Conservation (phyloP, 805 yeast species). For the Yamadazyma sp. region DNA sequence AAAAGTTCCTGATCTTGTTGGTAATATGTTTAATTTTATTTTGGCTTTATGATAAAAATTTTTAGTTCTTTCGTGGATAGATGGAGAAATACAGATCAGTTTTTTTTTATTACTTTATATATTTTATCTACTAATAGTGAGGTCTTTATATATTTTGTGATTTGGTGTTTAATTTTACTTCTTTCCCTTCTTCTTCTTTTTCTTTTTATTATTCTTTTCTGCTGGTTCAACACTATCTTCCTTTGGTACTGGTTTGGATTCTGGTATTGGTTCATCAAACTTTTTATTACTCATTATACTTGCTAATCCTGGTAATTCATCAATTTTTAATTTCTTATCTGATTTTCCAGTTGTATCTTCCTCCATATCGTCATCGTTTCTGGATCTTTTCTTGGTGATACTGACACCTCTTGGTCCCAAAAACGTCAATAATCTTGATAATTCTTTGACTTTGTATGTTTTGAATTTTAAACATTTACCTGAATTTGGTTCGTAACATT, state of each 20-base stretch:
- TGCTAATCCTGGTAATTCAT: conserved; percentile 29
- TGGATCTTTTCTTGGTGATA: conserved; percentile 9
- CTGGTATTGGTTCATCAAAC: conserved; percentile 20
- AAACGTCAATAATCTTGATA: conserved; percentile 67
- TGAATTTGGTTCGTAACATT: conserved; percentile 60
- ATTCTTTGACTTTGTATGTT: conserved; percentile 66
- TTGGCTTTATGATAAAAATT: too few relatives aligned
- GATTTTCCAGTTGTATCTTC: conserved; percentile 8
- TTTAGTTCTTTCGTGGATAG: too few relatives aligned
- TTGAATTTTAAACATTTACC: conserved; percentile 59
- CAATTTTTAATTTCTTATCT: background rate
- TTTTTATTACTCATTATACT: conserved; percentile 39
- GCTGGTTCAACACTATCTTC: conserved; percentile 8
- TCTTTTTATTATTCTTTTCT: conserved; percentile 17
- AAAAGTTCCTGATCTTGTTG: too few relatives aligned
- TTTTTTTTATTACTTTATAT: too few relatives aligned
- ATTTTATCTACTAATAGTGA: too few relatives aligned
- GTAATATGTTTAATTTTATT: too few relatives aligned
- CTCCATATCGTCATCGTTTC: conserved; percentile 7
- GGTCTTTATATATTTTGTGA: too few relatives aligned
- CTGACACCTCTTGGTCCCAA: conserved; percentile 68
- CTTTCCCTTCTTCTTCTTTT: conserved; percentile 31
- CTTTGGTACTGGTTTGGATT: conserved; percentile 6
- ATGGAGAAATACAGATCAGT: too few relatives aligned
- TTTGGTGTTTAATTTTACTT: conserved; percentile 15